Percentiles rank a stretch among this genome's conserved stretches.
Conservation (phyloP, 495 filamentous ascomycete genomes). For the Glonium stellatum region DNA sequence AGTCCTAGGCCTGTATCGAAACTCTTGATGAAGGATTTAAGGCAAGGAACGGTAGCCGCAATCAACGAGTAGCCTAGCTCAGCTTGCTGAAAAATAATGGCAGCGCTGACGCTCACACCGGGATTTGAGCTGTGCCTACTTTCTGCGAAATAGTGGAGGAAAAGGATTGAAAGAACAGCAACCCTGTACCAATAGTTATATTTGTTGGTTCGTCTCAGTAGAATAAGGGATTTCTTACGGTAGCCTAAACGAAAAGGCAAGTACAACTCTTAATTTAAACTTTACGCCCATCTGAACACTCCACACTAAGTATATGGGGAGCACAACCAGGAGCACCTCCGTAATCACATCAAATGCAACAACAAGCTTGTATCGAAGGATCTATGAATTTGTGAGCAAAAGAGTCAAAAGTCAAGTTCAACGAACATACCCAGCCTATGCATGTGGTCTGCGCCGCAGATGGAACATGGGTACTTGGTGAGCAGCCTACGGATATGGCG, state of each 20-base stretch:
- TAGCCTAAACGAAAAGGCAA: constrained; percentile 18
- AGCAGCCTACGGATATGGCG: constrained; percentile 13
- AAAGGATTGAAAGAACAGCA: constrained; percentile 8
- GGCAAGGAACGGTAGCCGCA: constrained; percentile 12
- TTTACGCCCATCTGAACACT: constrained; percentile 16
- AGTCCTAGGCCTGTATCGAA: constrained; percentile 22
- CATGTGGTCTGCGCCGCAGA: constrained; percentile 1
- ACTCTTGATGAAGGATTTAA: constrained; percentile 21
- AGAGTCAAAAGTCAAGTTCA: too few species aligned
- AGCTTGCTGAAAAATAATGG: constrained; percentile 15
- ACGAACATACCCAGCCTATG: background rate
- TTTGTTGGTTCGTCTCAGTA: too few species aligned
- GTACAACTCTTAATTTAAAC: constrained; percentile 12
- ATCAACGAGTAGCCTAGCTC: constrained; percentile 19
- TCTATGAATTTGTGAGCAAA: background rate
- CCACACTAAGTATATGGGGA: constrained; percentile 21
- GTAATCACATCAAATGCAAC: constrained; percentile 16
- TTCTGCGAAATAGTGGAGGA: background rate
- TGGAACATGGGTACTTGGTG: background rate
- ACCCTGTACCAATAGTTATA: constrained; percentile 4
- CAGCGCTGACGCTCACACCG: background rate
- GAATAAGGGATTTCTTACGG: constrained; percentile 1
- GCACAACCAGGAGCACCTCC: constrained; percentile 15
- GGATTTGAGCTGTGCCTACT: background rate
- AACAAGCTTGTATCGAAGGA: constrained; percentile 14